Conservation (phyloP, 1,284 basidiomycete genomes). For the Heliocybe sulcata region DNA sequence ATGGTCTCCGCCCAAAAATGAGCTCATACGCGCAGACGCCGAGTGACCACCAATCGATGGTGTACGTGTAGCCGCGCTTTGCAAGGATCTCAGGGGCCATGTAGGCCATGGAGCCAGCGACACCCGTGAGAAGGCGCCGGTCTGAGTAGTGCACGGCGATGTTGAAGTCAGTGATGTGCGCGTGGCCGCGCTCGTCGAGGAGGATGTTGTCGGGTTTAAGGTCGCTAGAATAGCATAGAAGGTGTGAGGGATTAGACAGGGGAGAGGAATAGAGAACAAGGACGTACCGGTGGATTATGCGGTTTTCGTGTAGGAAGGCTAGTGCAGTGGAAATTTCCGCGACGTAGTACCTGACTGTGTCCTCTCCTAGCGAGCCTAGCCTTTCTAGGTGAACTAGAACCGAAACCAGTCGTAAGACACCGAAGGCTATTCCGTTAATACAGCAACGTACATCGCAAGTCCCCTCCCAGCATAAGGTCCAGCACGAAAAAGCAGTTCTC, state of each 20-base stretch:
- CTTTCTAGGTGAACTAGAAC: slow-evolving; percentile 85
- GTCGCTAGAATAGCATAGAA: slow-evolving; percentile 53
- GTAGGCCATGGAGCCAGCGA: slow-evolving; percentile 99
- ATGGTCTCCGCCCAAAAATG: slow-evolving; percentile 86
- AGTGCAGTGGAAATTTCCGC: slow-evolving; percentile 87
- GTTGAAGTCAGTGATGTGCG: slow-evolving; percentile 97
- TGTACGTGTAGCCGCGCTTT: slow-evolving; percentile 81
- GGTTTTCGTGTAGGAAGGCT: slow-evolving; percentile 87
- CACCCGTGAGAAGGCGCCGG: slow-evolving; percentile 77
- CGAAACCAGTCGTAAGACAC: slow-evolving; percentile 24
- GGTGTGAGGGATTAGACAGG: slow-evolving; percentile 30
- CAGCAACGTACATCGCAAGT: slow-evolving; percentile 75
- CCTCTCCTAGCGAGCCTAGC: slow-evolving; percentile 76
- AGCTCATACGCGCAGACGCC: slow-evolving; percentile 92
- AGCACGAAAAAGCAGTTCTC: slow-evolving; percentile 99
- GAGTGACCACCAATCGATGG: slow-evolving; percentile 96
- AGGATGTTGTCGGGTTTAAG: slow-evolving; percentile 98
- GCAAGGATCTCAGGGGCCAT: slow-evolving; percentile 95
- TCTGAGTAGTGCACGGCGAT: slow-evolving; percentile 96
- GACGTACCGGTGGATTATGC: slow-evolving; percentile 89
- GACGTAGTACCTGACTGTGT: slow-evolving; percentile 84
- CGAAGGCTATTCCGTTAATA: slow-evolving; percentile 16
- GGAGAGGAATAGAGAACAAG: slow-evolving; percentile 24
- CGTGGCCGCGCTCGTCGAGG: slow-evolving; percentile 91
- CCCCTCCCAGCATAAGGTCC: slow-evolving; percentile 97